Conservation (phyloP, 2,329 filamentous ascomycete genomes). For the Arthroderma uncinatum region DNA sequence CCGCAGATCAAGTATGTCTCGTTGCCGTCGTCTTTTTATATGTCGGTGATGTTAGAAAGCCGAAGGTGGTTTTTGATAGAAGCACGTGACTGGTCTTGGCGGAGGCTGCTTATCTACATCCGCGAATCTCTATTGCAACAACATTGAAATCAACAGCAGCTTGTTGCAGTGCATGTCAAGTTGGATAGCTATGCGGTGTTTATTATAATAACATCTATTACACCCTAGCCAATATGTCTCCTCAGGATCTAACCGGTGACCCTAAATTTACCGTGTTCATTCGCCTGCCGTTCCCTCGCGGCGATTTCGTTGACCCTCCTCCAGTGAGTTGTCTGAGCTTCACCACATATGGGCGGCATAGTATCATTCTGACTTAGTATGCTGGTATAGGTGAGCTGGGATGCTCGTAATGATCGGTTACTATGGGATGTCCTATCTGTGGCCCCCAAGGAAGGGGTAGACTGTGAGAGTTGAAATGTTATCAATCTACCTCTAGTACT, state of each 20-base stretch:
- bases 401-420: slow-evolving; percentile 70
- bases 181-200: background rate
- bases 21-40: too few relatives aligned
- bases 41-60: too few relatives aligned
- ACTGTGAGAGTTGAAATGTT: slow-evolving; percentile 53
- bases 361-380: background rate
- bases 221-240: background rate
- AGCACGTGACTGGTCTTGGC: too few relatives aligned
- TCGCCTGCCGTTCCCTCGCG: slow-evolving; percentile 75
- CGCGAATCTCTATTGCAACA: too few relatives aligned
- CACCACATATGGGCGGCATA: background rate
- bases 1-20: too few relatives aligned
- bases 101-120: too few relatives aligned
- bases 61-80: too few relatives aligned
- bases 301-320: slow-evolving; percentile 81
- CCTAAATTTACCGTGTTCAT: slow-evolving; percentile 61
- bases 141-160: background rate
- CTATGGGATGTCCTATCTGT: slow-evolving; percentile 85
- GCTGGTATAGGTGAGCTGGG: slow-evolving; percentile 66
- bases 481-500: background rate
- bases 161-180: too few relatives aligned
- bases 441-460: slow-evolving; percentile 63
- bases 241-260: slow-evolving; percentile 5
- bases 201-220: background rate
- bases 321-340: slow-evolving; percentile 44